Evolutionary conservation across 2,329 filamentous ascomycete genomes (phyloP).

Genomic region (Calonectria montana): DNA sequence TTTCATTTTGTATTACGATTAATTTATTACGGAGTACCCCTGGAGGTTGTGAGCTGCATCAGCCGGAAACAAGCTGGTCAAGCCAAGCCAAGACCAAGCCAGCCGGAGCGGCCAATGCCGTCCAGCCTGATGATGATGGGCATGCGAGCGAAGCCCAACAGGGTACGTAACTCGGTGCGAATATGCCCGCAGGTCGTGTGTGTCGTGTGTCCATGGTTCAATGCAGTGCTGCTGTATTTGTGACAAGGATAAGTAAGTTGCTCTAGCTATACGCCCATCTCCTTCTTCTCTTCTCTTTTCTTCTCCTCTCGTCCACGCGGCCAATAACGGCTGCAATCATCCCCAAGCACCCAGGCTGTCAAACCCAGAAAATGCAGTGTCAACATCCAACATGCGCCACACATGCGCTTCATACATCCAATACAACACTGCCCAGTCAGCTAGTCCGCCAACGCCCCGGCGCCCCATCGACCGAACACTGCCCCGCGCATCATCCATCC

Average conservation of each 20-base stretch:
- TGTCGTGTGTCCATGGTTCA: not conserved
- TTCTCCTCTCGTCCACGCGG: not conserved
- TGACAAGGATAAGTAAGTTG: not conserved
- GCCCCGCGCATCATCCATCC: constrained; percentile 12
- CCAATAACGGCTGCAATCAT: not conserved
- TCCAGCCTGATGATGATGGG: constrained; percentile 10
- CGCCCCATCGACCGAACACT: constrained; percentile 14
- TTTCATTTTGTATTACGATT: not conserved
- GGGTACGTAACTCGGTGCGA: not conserved
- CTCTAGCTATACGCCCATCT: not conserved
- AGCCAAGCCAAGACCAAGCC: constrained; percentile 22
- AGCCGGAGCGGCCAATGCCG: constrained; percentile 1
- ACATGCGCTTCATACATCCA: constrained; percentile 6
- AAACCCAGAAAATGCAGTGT: not conserved
- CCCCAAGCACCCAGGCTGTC: not conserved
- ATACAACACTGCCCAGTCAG: constrained; percentile 3
- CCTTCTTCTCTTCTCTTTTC: not conserved
- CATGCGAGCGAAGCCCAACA: constrained; percentile 4
- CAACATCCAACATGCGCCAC: constrained; percentile 3
- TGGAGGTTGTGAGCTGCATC: constrained; percentile 4
- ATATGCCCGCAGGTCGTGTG: not conserved
- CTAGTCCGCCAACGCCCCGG: not conserved
- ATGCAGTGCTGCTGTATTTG: not conserved
- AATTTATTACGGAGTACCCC: not conserved
- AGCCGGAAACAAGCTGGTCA: not conserved